phyloP scores from a whole-genome alignment of 371 early-diverging fungal genomes.

The Capniomyces stellatus region DNA sequence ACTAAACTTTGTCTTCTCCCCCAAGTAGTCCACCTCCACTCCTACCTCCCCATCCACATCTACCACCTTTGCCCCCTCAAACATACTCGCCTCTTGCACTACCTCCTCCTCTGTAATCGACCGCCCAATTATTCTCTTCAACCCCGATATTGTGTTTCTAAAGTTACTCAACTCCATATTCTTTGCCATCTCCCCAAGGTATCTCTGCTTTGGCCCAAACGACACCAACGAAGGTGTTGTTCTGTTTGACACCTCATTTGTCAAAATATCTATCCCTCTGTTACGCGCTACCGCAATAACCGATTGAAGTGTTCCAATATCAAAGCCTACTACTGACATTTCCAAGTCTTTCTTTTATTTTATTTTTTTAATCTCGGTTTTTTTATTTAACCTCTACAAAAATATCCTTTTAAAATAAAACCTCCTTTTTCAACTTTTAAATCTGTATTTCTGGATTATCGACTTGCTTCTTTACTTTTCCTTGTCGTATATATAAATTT shows the following conservation, averaged over 20 bases:
- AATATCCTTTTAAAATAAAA: no score
- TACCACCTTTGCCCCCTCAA: slow-evolving; percentile 57
- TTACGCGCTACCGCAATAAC: slow-evolving; percentile 94
- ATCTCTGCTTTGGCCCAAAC: slow-evolving; percentile 87
- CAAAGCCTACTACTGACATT: slow-evolving; percentile 53
- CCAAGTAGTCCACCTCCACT: slow-evolving; percentile 64
- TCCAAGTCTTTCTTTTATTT: not conserved
- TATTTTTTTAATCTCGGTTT: no score
- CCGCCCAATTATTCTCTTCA: slow-evolving; percentile 94
- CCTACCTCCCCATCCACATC: slow-evolving; percentile 72
- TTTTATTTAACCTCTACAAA: no score
- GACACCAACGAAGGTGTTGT: slow-evolving; percentile 90
- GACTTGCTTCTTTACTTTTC: no score
- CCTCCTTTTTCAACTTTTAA: no score
- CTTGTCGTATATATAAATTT: no score
- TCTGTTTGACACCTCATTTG: slow-evolving; percentile 92
- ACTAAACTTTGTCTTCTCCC: slow-evolving; percentile 56
- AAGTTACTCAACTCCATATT: slow-evolving; percentile 88
- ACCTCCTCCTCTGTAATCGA: slow-evolving; percentile 75
- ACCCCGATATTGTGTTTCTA: slow-evolving; percentile 79
- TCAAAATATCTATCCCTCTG: slow-evolving; percentile 93
- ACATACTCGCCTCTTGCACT: slow-evolving; percentile 46
- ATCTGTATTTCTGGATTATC: no score
- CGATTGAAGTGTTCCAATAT: slow-evolving; percentile 89
- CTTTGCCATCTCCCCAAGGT: slow-evolving; percentile 89